These are phyloP conservation scores for Glycine latifolia DNA, from an alignment of 306 rosid species.

Conservation along the genomic window DNA sequence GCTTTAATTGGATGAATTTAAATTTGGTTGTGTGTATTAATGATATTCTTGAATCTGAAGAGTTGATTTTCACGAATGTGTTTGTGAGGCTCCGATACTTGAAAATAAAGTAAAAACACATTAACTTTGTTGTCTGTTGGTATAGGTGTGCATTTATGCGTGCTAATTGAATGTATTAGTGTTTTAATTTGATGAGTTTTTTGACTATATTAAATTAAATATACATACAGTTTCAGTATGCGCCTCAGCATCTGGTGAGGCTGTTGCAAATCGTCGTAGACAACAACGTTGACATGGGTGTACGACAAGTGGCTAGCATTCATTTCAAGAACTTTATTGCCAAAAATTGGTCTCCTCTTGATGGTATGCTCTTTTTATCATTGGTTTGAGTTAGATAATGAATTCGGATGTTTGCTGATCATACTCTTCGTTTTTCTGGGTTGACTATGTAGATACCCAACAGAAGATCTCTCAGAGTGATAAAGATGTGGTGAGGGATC, in stretches of 20 bases:
- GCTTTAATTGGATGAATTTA: neutral
- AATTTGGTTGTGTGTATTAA: slow-evolving; percentile 4
- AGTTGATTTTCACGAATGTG: neutral
- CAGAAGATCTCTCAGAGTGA: slow-evolving; percentile 78
- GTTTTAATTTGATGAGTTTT: slow-evolving; percentile 21
- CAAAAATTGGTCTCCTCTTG: slow-evolving; percentile 87
- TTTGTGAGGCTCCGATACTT: neutral
- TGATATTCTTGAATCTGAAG: neutral
- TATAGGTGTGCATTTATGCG: neutral
- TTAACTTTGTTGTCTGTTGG: neutral
- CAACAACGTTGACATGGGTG: slow-evolving; percentile 78
- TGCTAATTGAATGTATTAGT: neutral
- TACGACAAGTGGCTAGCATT: slow-evolving; percentile 95
- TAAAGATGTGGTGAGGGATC: slow-evolving; percentile 81
- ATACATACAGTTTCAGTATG: slow-evolving; percentile 74
- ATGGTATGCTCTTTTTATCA: slow-evolving; percentile 58
- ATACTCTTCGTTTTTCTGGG: slow-evolving; percentile 13
- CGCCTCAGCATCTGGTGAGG: slow-evolving; percentile 96
- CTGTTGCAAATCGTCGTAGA: slow-evolving; percentile 90
- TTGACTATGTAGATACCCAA: slow-evolving; percentile 65
- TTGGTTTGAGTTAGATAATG: slow-evolving; percentile 27
- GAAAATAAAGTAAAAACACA: neutral
- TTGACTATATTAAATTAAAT: neutral
- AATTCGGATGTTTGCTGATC: slow-evolving; percentile 40
- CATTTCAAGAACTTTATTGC: slow-evolving; percentile 96